These are phyloP conservation scores for Turnera subulata DNA, from an alignment of 345 rosid genomes.

Conservation along the genomic window DNA sequence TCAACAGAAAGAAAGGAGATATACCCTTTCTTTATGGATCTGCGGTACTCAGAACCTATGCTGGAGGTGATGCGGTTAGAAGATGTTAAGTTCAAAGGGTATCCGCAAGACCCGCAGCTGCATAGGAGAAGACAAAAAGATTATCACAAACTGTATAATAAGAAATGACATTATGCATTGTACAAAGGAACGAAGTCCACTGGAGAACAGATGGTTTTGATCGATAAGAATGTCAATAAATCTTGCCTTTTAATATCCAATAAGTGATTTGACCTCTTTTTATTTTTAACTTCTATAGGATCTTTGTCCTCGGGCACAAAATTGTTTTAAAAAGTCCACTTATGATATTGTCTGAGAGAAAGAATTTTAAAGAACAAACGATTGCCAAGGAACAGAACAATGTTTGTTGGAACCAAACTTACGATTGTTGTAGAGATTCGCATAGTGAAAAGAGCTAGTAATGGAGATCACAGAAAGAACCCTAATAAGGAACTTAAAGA, in stretches of 20 bases:
- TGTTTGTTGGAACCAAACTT: too few relatives aligned
- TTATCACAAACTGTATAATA: background rate
- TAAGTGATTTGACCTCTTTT: too few relatives aligned
- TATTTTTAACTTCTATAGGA: too few relatives aligned
- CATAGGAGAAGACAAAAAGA: slow-evolving; percentile 15
- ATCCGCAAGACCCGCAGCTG: slow-evolving; percentile 63
- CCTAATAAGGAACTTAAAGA: background rate
- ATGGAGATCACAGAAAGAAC: background rate
- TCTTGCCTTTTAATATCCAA: too few relatives aligned
- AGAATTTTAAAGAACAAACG: background rate
- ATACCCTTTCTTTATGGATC: slow-evolving; percentile 40
- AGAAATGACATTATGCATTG: background rate
- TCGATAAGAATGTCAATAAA: slow-evolving; percentile 3
- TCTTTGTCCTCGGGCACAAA: too few relatives aligned
- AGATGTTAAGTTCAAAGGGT: slow-evolving; percentile 58
- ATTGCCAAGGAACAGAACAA: background rate
- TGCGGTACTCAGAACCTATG: slow-evolving; percentile 39
- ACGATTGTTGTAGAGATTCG: too few relatives aligned
- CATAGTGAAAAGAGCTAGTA: background rate
- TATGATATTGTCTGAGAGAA: too few relatives aligned
- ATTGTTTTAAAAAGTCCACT: background rate
- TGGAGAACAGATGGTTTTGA: background rate
- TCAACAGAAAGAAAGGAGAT: slow-evolving; percentile 48
- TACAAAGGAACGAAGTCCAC: background rate
- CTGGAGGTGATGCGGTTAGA: slow-evolving; percentile 38